Evolutionary conservation across 805 yeast species (phyloP), one percentile per base, ranked within the genome.

Genomic region (Teunomyces cretensis): DNA sequence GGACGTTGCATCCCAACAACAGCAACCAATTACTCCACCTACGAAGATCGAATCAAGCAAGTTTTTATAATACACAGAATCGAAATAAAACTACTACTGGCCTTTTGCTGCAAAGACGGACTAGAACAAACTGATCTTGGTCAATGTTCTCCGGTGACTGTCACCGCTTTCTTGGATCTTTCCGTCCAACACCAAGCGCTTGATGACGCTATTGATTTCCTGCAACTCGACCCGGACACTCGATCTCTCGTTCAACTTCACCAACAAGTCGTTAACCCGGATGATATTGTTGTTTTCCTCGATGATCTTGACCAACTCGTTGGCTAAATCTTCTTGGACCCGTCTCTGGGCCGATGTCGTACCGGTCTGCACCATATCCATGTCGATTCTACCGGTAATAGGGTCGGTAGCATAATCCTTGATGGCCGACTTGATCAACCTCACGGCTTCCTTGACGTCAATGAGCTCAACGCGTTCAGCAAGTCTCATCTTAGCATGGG

Each of bases 351-450:
- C 88, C 1, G 88, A 77, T 0, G 97, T 87, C 39, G 91, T 90
- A 39, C 98, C 99, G 0, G 98, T 94, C 68, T 92, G 97, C 24
- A 94, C 91, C 62, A 94, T 74, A 63, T 90, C 97, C 97, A 94
- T 90, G 62, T 94, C 99, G 53, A 94, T 94, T 57, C 94, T 80
- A 26, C 99, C 99, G 0, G 99, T 92, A 30, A 84, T 74, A 17
- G 99, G 99, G 69, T 94, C 99, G 2, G 97, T 94, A 12, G 99
- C 99, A 63, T 94, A 94, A 52, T 94, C 98, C 64, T 94, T 94
- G 53, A 94, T 88, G 11, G 99, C 99, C 2, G 96, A 80, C 56
- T 86, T 83, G 61, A 92, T 94, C 53, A 94, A 74, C 53, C 99
- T 79, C 2, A 91, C 97, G 0, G 98, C 96, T 63, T 94, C 99